These are phyloP conservation scores for Hemileccinum rubropunctum DNA, from an alignment of 768 basidiomycete genomes.

Conservation along the genomic window DNA sequence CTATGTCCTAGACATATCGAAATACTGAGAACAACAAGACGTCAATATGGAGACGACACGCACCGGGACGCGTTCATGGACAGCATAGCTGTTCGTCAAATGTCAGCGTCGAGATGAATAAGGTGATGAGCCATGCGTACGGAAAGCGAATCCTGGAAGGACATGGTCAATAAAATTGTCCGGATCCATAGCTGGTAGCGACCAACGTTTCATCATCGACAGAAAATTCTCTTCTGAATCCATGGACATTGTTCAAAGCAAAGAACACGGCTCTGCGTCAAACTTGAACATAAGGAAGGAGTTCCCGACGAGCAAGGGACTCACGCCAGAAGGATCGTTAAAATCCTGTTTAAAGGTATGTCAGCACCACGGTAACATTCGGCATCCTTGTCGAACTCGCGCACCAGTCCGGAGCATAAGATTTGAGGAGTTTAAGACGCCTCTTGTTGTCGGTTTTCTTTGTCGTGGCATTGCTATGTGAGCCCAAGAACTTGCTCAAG, in stretches of 20 bases:
- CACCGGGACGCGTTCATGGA: slow-evolving; percentile 78
- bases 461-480: slow-evolving; percentile 4
- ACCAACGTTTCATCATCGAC: slow-evolving; percentile 69
- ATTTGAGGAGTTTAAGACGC: slow-evolving; percentile 45
- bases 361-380: not conserved
- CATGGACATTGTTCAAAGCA: slow-evolving; percentile 60
- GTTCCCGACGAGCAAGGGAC: slow-evolving; percentile 16
- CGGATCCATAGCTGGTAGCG: not conserved
- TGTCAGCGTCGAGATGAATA: slow-evolving; percentile 4
- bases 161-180: slow-evolving; percentile 15
- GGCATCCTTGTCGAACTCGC: slow-evolving; percentile 14
- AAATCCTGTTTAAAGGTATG: slow-evolving; percentile 43
- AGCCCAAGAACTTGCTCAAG: slow-evolving; percentile 5
- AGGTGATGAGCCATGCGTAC: slow-evolving; percentile 9
- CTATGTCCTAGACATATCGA: slow-evolving; percentile 36
- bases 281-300: not conserved
- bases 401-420: slow-evolving; percentile 79
- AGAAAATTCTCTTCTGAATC: slow-evolving; percentile 78
- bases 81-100: slow-evolving; percentile 48
- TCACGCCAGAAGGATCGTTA: slow-evolving; percentile 67
- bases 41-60: slow-evolving; percentile 19
- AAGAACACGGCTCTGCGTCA: slow-evolving; percentile 55
- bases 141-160: slow-evolving; percentile 22
- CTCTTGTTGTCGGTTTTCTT: slow-evolving; percentile 26
- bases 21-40: not conserved